phyloP scores from a whole-genome alignment of 1,284 basidiomycete genomes.

The Puccinia novopanici region DNA sequence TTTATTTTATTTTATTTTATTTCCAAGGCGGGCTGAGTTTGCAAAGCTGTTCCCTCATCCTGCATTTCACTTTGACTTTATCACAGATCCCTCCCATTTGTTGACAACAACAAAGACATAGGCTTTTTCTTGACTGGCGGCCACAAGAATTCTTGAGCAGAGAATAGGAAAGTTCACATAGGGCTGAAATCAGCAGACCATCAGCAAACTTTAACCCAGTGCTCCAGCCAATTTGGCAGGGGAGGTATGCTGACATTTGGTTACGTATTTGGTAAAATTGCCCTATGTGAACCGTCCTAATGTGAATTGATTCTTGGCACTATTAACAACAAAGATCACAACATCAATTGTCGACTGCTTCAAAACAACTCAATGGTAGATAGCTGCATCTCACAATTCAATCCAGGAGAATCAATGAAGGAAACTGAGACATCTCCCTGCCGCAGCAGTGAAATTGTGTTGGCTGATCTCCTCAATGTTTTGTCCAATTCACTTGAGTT shows the following conservation, averaged over 20 bases:
- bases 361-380: conserved; percentile 95
- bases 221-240: no score
- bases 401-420: conserved; percentile 95
- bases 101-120: conserved; percentile 99
- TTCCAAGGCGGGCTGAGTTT: conserved; percentile 90
- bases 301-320: conserved; percentile 98
- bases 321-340: conserved; percentile 96
- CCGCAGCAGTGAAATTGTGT: conserved; percentile 72
- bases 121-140: conserved; percentile 93
- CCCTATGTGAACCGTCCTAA: no score
- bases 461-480: no score
- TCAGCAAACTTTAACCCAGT: no score
- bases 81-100: conserved; percentile 93
- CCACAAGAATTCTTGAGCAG: conserved; percentile 91
- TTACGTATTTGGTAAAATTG: no score
- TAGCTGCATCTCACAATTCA: conserved; percentile 91
- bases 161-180: no score
- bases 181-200: no score
- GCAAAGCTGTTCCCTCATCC: conserved; percentile 91
- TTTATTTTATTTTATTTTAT: no score
- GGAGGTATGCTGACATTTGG: no score
- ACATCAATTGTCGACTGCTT: conserved; percentile 99
- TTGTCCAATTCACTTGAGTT: no score
- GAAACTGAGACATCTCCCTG: conserved; percentile 97
- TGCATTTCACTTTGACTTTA: conserved; percentile 86